Percentiles rank a stretch among this genome's conserved stretches.
These are phyloP conservation scores for Beauveria sp. DNA, from an alignment of 2,329 filamentous ascomycete genomes.

Conservation along the genomic window DNA sequence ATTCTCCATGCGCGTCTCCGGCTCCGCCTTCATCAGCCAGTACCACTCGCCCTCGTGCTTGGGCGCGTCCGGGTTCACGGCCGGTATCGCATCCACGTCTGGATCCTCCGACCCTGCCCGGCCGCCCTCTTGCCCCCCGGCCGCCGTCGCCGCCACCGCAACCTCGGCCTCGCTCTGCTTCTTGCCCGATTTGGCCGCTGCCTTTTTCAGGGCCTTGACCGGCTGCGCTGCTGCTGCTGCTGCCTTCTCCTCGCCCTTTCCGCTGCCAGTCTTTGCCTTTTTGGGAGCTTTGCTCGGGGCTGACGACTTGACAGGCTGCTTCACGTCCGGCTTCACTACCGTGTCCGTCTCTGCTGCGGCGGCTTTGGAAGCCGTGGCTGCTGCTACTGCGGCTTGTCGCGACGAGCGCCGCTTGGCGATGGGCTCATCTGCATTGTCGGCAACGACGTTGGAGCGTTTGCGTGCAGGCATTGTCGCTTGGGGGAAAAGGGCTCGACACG, in stretches of 20 bases:
- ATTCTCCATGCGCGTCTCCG: constrained; percentile 77
- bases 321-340: neutral
- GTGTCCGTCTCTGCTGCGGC: neutral
- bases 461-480: constrained; percentile 15
- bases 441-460: constrained; percentile 15
- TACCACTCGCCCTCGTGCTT: constrained; percentile 43
- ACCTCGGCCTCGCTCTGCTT: neutral
- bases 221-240: neutral
- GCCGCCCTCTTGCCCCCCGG: neutral
- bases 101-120: constrained; percentile 21
- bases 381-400: constrained; percentile 17
- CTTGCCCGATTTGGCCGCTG: neutral
- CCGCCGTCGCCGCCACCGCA: neutral
- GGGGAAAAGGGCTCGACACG: neutral
- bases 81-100: constrained; percentile 27
- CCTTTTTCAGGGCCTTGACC: neutral
- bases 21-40: constrained; percentile 85
- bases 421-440: constrained; percentile 14
- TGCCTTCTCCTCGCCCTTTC: neutral
- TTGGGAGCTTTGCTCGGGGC: neutral
- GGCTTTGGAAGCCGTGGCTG: constrained; percentile 4
- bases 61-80: constrained; percentile 30
- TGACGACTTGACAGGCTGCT: neutral
- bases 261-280: neutral
- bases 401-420: constrained; percentile 21